phyloP scores from a whole-genome alignment of 805 yeast species.

The Cyberlindnera sargentensis region DNA sequence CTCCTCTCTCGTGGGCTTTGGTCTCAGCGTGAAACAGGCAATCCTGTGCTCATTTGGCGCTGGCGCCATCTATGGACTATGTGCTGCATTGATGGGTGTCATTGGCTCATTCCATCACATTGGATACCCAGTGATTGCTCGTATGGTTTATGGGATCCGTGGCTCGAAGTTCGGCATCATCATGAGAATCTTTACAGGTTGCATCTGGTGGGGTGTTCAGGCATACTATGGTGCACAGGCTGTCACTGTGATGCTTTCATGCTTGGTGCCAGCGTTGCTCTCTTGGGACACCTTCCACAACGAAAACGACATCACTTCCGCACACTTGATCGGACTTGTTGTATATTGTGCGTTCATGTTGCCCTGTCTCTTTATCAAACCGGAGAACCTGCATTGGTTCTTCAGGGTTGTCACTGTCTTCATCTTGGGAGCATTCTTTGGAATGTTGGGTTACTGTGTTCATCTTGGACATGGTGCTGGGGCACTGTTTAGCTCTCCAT shows the following conservation, averaged over 20 bases:
- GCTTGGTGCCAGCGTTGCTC: conserved; percentile 20
- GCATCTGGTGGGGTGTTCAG: conserved; percentile 34
- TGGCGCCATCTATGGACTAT: conserved; percentile 24
- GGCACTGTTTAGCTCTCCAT: conserved; percentile 11
- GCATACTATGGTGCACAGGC: conserved; percentile 32
- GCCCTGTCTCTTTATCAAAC: conserved; percentile 24
- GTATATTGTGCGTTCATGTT: conserved; percentile 29
- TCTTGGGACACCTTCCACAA: conserved; percentile 24
- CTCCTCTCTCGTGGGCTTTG: conserved; percentile 22
- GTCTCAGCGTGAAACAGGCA: conserved; percentile 23
- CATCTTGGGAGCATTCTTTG: conserved; percentile 25
- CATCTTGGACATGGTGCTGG: conserved; percentile 24
- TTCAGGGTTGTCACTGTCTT: conserved; percentile 22
- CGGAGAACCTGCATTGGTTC: conserved; percentile 25
- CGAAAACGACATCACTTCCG: conserved; percentile 29
- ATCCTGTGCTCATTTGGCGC: conserved; percentile 21
- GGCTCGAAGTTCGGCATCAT: conserved; percentile 29
- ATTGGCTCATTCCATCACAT: conserved; percentile 28
- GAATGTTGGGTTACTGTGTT: conserved; percentile 26
- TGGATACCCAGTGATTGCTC: conserved; percentile 31
- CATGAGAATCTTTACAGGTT: conserved; percentile 30
- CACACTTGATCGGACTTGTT: conserved; percentile 33
- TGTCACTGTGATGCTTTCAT: conserved; percentile 25
- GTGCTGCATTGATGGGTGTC: conserved; percentile 20
- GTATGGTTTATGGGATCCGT: conserved; percentile 31